phyloP scores from a whole-genome alignment of 768 basidiomycete species.

The Austroboletus festivus region DNA sequence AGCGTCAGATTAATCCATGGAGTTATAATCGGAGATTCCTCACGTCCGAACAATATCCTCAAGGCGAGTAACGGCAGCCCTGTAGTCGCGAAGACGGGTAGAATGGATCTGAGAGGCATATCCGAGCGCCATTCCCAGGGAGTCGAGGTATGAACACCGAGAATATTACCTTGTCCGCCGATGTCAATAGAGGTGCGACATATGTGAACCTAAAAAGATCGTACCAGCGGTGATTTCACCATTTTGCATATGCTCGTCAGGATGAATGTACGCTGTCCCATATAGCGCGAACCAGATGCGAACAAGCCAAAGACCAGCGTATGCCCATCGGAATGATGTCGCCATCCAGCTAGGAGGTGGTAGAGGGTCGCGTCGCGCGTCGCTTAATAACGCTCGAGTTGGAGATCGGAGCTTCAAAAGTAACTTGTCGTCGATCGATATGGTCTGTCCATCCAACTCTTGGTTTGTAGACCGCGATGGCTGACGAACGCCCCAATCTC shows the following conservation, averaged over 20 bases:
- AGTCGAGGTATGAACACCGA: slow-evolving; percentile 25
- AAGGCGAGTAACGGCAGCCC: slow-evolving; percentile 30
- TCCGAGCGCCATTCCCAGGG: slow-evolving; percentile 39
- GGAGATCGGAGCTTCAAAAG: slow-evolving; percentile 14
- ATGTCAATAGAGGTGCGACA: slow-evolving; percentile 4
- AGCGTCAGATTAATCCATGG: slow-evolving; percentile 3
- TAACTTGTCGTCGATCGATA: slow-evolving; percentile 14
- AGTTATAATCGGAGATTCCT: slow-evolving; percentile 8
- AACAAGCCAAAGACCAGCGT: slow-evolving; percentile 26
- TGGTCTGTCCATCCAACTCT: slow-evolving; percentile 26
- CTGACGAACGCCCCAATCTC: slow-evolving; percentile 13
- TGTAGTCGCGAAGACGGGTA: slow-evolving; percentile 32
- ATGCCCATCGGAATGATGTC: slow-evolving; percentile 17
- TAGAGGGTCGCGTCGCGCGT: neutral
- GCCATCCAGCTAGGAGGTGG: slow-evolving; percentile 11
- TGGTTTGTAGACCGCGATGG: neutral
- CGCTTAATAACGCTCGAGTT: no score
- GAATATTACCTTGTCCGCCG: slow-evolving; percentile 23
- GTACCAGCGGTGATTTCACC: slow-evolving; percentile 38
- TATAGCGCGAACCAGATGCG: slow-evolving; percentile 31
- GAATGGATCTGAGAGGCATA: slow-evolving; percentile 36
- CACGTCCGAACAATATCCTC: slow-evolving; percentile 20
- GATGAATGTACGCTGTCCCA: slow-evolving; percentile 39
- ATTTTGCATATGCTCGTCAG: slow-evolving; percentile 42
- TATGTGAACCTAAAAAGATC: slow-evolving; percentile 2